Conservation (phyloP, 179 eudicot genomes). For the Pouteria campechiana region DNA sequence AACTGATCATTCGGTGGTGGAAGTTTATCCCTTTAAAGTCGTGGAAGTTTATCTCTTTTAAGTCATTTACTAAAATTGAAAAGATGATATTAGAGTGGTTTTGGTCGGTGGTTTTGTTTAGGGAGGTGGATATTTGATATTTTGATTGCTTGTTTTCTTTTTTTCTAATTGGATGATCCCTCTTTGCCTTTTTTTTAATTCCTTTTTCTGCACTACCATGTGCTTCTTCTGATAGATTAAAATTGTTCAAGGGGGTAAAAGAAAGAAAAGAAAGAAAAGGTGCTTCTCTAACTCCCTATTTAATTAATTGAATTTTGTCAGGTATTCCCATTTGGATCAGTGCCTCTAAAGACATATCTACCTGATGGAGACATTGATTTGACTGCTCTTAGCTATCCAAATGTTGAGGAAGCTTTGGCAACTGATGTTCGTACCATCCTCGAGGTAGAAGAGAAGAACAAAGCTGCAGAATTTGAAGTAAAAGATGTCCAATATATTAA, state of each 20-base stretch:
- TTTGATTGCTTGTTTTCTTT: not conserved
- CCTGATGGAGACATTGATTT: constrained; percentile 96
- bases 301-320: constrained; percentile 9
- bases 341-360: constrained; percentile 85
- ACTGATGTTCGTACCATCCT: constrained; percentile 43
- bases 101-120: too few relatives aligned
- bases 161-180: not conserved
- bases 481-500: constrained; percentile 77
- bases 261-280: too few relatives aligned
- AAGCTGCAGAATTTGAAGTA: constrained; percentile 62
- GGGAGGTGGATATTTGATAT: too few relatives aligned
- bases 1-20: too few relatives aligned
- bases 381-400: constrained; percentile 59
- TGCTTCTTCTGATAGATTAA: too few relatives aligned
- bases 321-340: constrained; percentile 89
- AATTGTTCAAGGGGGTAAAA: too few relatives aligned
- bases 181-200: not conserved
- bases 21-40: too few relatives aligned
- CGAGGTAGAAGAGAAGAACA: constrained; percentile 51
- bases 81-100: too few relatives aligned
- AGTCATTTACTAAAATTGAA: too few relatives aligned
- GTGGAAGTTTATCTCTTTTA: too few relatives aligned
- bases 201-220: too few relatives aligned
- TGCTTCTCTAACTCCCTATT: not conserved
- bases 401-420: constrained; percentile 51